These are phyloP conservation scores for Debaryomyces prosopidis DNA, from an alignment of 805 yeast genomes.

Conservation along the genomic window DNA sequence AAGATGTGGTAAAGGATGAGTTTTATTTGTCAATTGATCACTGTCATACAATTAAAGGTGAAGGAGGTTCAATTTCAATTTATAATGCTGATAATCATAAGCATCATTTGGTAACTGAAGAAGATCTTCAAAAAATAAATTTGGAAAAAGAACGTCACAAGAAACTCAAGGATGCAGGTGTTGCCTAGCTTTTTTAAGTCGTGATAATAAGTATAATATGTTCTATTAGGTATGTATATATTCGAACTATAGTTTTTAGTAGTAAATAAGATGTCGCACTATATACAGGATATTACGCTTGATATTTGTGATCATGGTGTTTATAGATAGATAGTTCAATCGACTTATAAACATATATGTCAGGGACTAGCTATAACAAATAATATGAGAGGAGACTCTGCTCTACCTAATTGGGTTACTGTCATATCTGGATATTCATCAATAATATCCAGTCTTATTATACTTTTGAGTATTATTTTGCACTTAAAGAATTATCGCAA, in stretches of 20 bases:
- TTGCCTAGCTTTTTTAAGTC: constrained; percentile 5
- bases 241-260: background rate
- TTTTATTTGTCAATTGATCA: constrained; percentile 59
- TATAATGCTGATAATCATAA: constrained; percentile 42
- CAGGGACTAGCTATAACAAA: no score
- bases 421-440: constrained; percentile 22
- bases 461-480: constrained; percentile 23
- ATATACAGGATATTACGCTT: background rate
- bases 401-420: constrained; percentile 16
- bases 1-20: constrained; percentile 52
- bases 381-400: constrained; percentile 3
- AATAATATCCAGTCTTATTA: constrained; percentile 19
- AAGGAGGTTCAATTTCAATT: constrained; percentile 5
- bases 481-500: constrained; percentile 70
- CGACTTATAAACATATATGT: no score
- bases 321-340: no score
- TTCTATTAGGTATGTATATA: background rate
- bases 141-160: constrained; percentile 30
- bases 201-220: background rate
- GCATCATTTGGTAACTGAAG: constrained; percentile 72
- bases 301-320: background rate
- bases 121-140: constrained; percentile 47
- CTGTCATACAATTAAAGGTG: constrained; percentile 44
- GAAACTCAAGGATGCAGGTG: constrained; percentile 19
- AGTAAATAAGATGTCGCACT: background rate